phyloP scores from a whole-genome alignment of 2,329 filamentous ascomycete genomes.

The Phyllosticta citrichinensis region DNA sequence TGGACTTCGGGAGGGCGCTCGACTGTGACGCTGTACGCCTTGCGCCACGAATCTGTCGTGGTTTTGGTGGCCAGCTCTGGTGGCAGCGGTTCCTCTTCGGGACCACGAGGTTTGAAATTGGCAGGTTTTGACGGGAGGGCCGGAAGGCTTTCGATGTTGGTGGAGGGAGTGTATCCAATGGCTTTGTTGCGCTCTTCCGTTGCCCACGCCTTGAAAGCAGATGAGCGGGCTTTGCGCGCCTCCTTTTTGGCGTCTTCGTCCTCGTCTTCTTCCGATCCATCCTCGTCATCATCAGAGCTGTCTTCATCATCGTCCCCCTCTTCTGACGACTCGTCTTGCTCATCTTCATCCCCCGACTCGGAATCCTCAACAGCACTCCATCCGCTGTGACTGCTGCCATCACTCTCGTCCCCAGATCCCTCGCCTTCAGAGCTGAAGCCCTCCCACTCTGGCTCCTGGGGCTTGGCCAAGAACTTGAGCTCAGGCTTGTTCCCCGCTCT shows the following conservation, averaged over 20 bases:
- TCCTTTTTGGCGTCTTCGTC: slow-evolving; percentile 28
- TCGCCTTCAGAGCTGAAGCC: slow-evolving; percentile 44
- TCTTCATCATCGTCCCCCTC: slow-evolving; percentile 17
- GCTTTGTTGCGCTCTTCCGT: slow-evolving; percentile 75
- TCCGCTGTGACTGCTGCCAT: background rate
- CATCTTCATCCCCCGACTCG: slow-evolving; percentile 23
- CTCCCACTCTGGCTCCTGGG: slow-evolving; percentile 50
- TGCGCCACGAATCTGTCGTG: slow-evolving; percentile 48
- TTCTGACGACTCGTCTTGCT: slow-evolving; percentile 21
- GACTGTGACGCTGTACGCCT: slow-evolving; percentile 67
- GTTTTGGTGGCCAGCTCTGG: slow-evolving; percentile 52
- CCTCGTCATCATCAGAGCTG: slow-evolving; percentile 19
- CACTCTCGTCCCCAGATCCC: slow-evolving; percentile 21
- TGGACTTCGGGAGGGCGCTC: slow-evolving; percentile 64
- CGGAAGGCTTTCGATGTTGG: slow-evolving; percentile 18
- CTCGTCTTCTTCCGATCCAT: slow-evolving; percentile 21
- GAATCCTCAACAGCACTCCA: slow-evolving; percentile 2
- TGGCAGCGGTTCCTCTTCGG: slow-evolving; percentile 63
- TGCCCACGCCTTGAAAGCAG: slow-evolving; percentile 91
- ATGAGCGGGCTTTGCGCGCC: slow-evolving; percentile 38
- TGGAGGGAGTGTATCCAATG: slow-evolving; percentile 54
- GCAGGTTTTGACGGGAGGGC: slow-evolving; percentile 38
- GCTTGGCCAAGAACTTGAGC: slow-evolving; percentile 31
- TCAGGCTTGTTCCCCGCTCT: slow-evolving; percentile 29
- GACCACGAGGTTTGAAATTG: slow-evolving; percentile 56